These are phyloP conservation scores for Somion occarium DNA, from an alignment of 1,284 basidiomycete species.

Conservation along the genomic window DNA sequence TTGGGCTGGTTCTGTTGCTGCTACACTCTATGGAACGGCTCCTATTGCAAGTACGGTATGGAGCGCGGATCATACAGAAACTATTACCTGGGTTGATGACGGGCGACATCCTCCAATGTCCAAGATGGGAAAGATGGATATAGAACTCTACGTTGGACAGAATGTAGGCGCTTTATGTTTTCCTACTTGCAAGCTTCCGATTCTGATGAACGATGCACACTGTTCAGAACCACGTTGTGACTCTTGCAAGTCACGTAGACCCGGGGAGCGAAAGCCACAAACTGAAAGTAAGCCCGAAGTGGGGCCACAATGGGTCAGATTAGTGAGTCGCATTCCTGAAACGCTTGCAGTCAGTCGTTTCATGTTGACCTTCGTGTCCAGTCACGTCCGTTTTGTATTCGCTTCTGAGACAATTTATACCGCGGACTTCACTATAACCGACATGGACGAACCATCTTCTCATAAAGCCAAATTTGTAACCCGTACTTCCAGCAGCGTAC, in stretches of 20 bases:
- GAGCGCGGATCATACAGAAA: slow-evolving; percentile 33
- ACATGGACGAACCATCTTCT: slow-evolving; percentile 18
- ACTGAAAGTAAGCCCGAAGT: slow-evolving; percentile 26
- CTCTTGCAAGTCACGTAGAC: slow-evolving; percentile 31
- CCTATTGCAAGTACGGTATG: slow-evolving; percentile 42
- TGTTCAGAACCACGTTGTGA: slow-evolving; percentile 29
- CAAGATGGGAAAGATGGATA: slow-evolving; percentile 34
- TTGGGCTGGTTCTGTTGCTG: not conserved
- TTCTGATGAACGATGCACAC: not conserved
- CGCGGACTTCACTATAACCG: slow-evolving; percentile 37
- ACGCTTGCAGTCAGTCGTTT: not conserved
- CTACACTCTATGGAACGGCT: slow-evolving; percentile 40
- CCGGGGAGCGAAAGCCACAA: slow-evolving; percentile 20
- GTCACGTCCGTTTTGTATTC: slow-evolving; percentile 28
- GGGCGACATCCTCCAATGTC: slow-evolving; percentile 31
- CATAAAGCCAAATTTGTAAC: slow-evolving; percentile 1
- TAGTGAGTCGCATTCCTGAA: slow-evolving; percentile 23
- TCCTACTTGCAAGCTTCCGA: too few species aligned
- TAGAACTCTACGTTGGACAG: slow-evolving; percentile 38
- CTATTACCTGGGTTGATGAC: slow-evolving; percentile 46
- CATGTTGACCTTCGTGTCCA: too few species aligned
- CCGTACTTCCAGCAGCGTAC: not conserved
- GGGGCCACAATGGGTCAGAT: slow-evolving; percentile 25
- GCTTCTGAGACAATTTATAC: slow-evolving; percentile 25
- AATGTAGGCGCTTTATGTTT: slow-evolving; percentile 29